Percentiles rank a stretch among this genome's conserved stretches.
These are phyloP conservation scores for Calonectria fujianensis DNA, from an alignment of 2,329 filamentous ascomycete species.

Conservation along the genomic window DNA sequence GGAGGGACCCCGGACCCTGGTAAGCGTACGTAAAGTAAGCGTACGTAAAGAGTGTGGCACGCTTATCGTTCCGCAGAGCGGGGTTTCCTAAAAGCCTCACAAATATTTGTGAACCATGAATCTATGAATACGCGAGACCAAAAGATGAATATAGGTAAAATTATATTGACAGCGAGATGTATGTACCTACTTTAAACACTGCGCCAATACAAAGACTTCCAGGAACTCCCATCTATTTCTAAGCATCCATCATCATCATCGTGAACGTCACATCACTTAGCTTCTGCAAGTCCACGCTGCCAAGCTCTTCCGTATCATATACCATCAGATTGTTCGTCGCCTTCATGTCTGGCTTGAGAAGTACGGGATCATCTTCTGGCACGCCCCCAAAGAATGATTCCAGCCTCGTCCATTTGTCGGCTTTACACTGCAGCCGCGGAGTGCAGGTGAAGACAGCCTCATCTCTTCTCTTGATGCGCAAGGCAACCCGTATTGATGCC, in stretches of 20 bases:
- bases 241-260: neutral
- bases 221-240: neutral
- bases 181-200: neutral
- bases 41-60: too few relatives aligned
- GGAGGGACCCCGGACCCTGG: too few relatives aligned
- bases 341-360: neutral
- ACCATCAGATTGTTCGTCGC: neutral
- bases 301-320: neutral
- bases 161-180: neutral
- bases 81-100: too few relatives aligned
- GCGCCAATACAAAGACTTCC: neutral
- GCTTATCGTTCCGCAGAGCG: too few relatives aligned
- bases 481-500: neutral
- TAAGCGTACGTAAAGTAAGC: too few relatives aligned
- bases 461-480: neutral
- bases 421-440: neutral
- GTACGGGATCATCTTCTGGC: neutral
- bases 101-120: too few relatives aligned
- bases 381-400: neutral
- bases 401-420: neutral
- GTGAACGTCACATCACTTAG: neutral
- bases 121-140: too few relatives aligned
- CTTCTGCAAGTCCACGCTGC: neutral
- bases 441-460: neutral
- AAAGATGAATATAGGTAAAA: too few relatives aligned